Evolutionary conservation across 2,329 filamentous ascomycete species (phyloP).

Genomic region (Celoporthe dispersa): DNA sequence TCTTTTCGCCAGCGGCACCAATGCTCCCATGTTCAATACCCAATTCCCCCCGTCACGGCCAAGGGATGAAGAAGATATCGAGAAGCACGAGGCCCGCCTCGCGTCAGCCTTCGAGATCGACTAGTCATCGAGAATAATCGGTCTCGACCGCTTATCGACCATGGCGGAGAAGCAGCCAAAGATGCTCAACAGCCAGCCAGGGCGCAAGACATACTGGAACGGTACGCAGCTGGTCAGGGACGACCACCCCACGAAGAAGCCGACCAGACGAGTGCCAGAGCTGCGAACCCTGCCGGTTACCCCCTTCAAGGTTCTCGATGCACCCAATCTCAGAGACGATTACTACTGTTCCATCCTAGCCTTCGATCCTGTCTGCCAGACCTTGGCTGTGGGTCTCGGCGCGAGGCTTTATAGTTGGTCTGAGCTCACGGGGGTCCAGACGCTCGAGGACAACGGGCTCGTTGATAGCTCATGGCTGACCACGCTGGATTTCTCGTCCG

Average conservation of each 20-base stretch:
- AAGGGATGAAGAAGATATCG: conserved; percentile 61
- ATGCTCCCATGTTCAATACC: conserved; percentile 68
- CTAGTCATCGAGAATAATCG: conserved; percentile 67
- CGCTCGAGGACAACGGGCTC: conserved; percentile 47
- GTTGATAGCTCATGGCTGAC: conserved; percentile 69
- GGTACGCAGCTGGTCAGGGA: conserved; percentile 47
- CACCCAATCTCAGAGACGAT: conserved; percentile 86
- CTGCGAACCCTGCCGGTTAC: conserved; percentile 64
- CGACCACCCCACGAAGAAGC: conserved; percentile 31
- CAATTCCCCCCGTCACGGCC: conserved; percentile 49
- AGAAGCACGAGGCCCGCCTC: conserved; percentile 74
- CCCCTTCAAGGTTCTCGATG: conserved; percentile 89
- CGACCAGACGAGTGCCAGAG: conserved; percentile 32
- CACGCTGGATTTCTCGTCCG: conserved; percentile 87
- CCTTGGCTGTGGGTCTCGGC: conserved; percentile 82
- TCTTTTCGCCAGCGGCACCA: conserved; percentile 70
- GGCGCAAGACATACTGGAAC: conserved; percentile 46
- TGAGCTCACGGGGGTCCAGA: conserved; percentile 69
- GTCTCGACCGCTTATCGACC: conserved; percentile 47
- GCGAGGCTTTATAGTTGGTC: conserved; percentile 88
- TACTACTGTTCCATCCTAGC: conserved; percentile 94
- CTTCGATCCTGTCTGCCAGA: conserved; percentile 75
- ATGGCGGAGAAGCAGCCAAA: conserved; percentile 21
- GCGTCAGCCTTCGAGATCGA: conserved; percentile 84
- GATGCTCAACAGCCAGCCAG: conserved; percentile 22